Conservation (phyloP, 768 basidiomycete genomes). For the Psilocybe subaeruginosa region DNA sequence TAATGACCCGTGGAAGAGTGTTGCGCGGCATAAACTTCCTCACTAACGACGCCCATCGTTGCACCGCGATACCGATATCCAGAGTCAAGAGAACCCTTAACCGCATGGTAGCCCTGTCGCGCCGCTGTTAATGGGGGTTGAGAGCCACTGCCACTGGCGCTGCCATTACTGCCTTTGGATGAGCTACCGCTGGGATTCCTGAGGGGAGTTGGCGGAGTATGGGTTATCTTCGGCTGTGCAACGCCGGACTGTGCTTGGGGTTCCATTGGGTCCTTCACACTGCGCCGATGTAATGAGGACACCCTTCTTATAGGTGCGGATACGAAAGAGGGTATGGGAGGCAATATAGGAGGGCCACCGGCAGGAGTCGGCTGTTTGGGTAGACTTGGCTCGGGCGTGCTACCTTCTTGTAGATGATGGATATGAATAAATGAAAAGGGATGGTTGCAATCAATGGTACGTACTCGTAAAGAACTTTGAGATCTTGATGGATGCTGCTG, state of each 20-base stretch:
- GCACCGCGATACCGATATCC: slow-evolving; percentile 35
- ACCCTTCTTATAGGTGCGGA: slow-evolving; percentile 33
- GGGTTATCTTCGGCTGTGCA: slow-evolving; percentile 31
- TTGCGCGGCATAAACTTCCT: slow-evolving; percentile 28
- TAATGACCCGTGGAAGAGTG: slow-evolving; percentile 12
- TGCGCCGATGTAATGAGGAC: slow-evolving; percentile 30
- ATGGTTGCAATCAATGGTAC: slow-evolving; percentile 8
- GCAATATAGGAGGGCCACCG: slow-evolving; percentile 17
- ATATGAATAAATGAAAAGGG: slow-evolving; percentile 6
- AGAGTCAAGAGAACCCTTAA: slow-evolving; percentile 39
- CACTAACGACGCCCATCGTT: slow-evolving; percentile 38
- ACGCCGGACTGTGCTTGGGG: slow-evolving; percentile 5
- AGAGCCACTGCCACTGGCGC: slow-evolving; percentile 9
- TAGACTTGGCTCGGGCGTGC: slow-evolving; percentile 12
- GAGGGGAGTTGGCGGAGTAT: slow-evolving; percentile 36
- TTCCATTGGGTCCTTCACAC: slow-evolving; percentile 21
- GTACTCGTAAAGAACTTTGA: slow-evolving; percentile 35
- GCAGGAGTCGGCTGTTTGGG: slow-evolving; percentile 7
- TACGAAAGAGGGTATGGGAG: slow-evolving; percentile 27
- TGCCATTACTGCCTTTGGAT: slow-evolving; percentile 13
- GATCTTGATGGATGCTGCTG: slow-evolving; percentile 30
- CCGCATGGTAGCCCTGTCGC: slow-evolving; percentile 14
- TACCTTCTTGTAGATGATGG: slow-evolving; percentile 17
- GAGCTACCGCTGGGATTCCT: slow-evolving; percentile 16
- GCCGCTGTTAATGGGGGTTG: slow-evolving; percentile 6